Evolutionary conservation across 2,329 filamentous ascomycete species (phyloP).

Genomic region (Sphaerulina populicola): DNA sequence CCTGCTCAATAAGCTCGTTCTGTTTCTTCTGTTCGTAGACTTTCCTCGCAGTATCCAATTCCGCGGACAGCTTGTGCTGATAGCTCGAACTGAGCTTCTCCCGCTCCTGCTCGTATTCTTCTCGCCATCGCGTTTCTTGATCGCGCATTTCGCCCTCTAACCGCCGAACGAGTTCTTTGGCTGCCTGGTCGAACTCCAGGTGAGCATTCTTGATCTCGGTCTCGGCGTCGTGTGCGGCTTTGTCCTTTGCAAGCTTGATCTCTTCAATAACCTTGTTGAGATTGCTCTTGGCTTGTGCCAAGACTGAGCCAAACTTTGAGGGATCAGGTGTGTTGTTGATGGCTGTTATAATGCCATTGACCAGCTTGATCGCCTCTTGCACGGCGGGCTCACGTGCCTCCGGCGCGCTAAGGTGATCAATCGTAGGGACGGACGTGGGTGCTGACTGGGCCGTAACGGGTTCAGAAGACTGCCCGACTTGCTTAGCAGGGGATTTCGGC

Average conservation of each 20-base stretch:
- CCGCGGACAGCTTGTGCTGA: conserved; percentile 66
- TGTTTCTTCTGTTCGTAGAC: conserved; percentile 73
- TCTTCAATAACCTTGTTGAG: conserved; percentile 68
- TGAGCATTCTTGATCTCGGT: conserved; percentile 63
- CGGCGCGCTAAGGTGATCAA: conserved; percentile 68
- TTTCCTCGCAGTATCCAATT: conserved; percentile 70
- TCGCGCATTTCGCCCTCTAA: conserved; percentile 73
- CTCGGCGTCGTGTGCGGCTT: conserved; percentile 62
- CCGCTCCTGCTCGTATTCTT: conserved; percentile 83
- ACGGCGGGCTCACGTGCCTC: conserved; percentile 78
- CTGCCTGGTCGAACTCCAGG: conserved; percentile 76
- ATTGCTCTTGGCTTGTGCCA: conserved; percentile 78
- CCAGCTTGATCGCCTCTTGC: conserved; percentile 85
- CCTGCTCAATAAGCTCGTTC: conserved; percentile 84
- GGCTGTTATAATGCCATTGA: conserved; percentile 91
- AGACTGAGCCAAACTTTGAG: conserved; percentile 66
- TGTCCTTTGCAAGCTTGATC: conserved; percentile 64
- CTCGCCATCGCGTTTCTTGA: conserved; percentile 74
- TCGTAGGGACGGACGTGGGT: conserved; percentile 47
- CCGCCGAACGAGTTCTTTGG: conserved; percentile 77
- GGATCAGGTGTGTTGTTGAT: conserved; percentile 79
- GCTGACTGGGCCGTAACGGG: conserved; percentile 33
- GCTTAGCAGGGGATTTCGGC: conserved; percentile 17
- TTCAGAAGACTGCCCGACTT: conserved; percentile 16
- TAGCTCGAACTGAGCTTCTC: conserved; percentile 69